Evolutionary conservation across 495 filamentous ascomycete genomes (phyloP).

Genomic region (Pyronema domesticum): DNA sequence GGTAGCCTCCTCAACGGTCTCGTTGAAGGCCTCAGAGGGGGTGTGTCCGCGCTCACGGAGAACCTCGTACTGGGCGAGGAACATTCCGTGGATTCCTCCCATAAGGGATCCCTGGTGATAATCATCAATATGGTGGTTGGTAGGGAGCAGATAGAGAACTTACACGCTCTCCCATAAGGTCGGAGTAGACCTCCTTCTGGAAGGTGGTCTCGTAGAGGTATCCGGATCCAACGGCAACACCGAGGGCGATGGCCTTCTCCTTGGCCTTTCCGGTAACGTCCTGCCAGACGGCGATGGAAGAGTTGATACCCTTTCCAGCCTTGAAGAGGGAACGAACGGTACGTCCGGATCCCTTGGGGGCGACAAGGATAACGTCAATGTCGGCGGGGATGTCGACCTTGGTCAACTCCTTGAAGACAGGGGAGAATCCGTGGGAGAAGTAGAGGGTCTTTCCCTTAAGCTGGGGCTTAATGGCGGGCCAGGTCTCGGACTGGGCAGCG

Average conservation of each 20-base stretch:
- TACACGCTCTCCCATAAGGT: slow-evolving; percentile 89
- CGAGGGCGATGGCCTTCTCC: slow-evolving; percentile 93
- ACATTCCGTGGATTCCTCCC: slow-evolving; percentile 99
- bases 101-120: slow-evolving; percentile 61
- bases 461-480: slow-evolving; percentile 93
- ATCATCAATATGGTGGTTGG: background rate
- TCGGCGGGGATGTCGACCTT: slow-evolving; percentile 90
- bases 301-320: slow-evolving; percentile 67
- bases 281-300: slow-evolving; percentile 94
- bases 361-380: slow-evolving; percentile 97
- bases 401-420: slow-evolving; percentile 98
- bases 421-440: slow-evolving; percentile 99
- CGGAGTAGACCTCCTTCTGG: slow-evolving; percentile 98
- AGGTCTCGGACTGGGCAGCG: slow-evolving; percentile 94
- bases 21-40: slow-evolving; percentile 98
- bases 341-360: slow-evolving; percentile 95
- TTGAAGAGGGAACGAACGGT: slow-evolving; percentile 92
- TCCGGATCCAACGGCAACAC: slow-evolving; percentile 76
- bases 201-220: slow-evolving; percentile 99
- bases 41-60: slow-evolving; percentile 94
- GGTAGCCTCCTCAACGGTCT: slow-evolving; percentile 98
- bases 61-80: slow-evolving; percentile 99
- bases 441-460: slow-evolving; percentile 99
- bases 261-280: slow-evolving; percentile 95
- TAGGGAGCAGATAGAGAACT: background rate